phyloP scores from a whole-genome alignment of 805 yeast genomes.

The Sugiyamaella boreocaroliniensis region DNA sequence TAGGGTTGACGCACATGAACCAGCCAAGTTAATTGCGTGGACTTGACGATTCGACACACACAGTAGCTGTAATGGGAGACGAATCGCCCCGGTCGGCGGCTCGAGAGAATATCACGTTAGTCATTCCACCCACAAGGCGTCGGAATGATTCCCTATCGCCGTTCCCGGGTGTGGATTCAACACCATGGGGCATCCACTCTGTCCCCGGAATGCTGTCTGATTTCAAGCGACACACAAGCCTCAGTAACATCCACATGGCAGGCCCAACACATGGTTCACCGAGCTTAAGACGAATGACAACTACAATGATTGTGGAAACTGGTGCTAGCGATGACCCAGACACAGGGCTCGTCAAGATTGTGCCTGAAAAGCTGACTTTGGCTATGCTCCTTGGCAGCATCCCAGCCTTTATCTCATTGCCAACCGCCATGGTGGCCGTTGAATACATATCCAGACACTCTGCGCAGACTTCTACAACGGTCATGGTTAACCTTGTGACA shows the following conservation, averaged over 20 bases:
- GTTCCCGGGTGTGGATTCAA: constrained; percentile 8
- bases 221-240: constrained; percentile 32
- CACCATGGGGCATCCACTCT: constrained; percentile 32
- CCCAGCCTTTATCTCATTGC: constrained; percentile 28
- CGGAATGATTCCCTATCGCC: constrained; percentile 13
- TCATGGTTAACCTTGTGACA: constrained; percentile 16
- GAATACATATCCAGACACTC: constrained; percentile 14
- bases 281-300: background rate
- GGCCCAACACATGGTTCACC: constrained; percentile 3
- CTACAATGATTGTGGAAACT: background rate
- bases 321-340: background rate
- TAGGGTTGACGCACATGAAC: background rate
- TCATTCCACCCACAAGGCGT: constrained; percentile 27
- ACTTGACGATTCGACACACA: background rate
- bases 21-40: background rate
- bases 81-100: background rate
- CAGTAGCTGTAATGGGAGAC: background rate
- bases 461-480: constrained; percentile 2
- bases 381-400: constrained; percentile 20
- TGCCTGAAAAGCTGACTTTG: background rate
- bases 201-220: constrained; percentile 32
- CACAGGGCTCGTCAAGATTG: background rate
- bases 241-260: constrained; percentile 16
- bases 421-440: constrained; percentile 26
- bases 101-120: constrained; percentile 8